A percentile compares a stretch with the other conserved stretches of the same genome.
Evolutionary conservation across 306 rosid genomes (phyloP).

Genomic region (Sicyos edulis): DNA sequence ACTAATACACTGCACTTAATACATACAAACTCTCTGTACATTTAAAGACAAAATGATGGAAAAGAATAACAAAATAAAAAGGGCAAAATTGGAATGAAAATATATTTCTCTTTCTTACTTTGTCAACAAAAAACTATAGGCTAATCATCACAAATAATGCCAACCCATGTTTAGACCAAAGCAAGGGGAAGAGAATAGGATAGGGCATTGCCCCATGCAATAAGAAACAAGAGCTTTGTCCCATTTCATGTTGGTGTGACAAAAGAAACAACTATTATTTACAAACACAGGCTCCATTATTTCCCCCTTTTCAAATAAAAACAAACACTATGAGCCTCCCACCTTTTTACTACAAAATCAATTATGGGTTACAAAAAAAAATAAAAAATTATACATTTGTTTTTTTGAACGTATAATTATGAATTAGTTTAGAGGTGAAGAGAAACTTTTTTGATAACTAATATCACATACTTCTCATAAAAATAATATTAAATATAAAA

Average conservation of each 20-base stretch:
- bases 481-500: no score
- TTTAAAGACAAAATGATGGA: no score
- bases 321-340: not conserved
- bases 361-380: not conserved
- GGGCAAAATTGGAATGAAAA: no score
- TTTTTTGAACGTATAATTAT: no score
- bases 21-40: no score
- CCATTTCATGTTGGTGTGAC: slow-evolving; percentile 14
- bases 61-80: no score
- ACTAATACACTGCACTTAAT: no score
- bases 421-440: no score
- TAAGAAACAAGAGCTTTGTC: slow-evolving; percentile 7
- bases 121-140: not conserved
- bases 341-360: not conserved
- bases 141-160: not conserved
- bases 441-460: no score
- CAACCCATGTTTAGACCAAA: slow-evolving; percentile 4
- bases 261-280: not conserved
- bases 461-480: no score
- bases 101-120: no score
- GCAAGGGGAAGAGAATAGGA: not conserved
- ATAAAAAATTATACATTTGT: no score
- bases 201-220: not conserved
- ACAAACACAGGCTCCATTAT: not conserved
- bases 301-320: not conserved